Base-by-base conservation (phyloP, 495 filamentous ascomycete genomes). In the Xylaria curta region DNA sequence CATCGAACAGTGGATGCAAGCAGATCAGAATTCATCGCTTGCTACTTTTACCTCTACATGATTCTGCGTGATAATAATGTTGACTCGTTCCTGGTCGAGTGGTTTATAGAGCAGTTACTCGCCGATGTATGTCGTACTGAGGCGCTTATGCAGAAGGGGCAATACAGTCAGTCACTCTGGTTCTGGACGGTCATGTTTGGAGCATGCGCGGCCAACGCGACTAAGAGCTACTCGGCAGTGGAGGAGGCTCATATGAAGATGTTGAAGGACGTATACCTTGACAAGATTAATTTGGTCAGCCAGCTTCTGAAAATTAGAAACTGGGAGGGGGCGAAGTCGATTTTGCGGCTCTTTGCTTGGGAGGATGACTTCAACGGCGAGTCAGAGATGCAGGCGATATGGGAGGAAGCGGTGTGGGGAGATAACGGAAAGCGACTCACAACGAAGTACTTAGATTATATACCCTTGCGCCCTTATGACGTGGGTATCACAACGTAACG, bases 151-250 rank as follows among this genome's bases (percentile, higher is more conserved):
- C 73, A 76, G 36, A 68, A 71, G 40, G 76, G 76, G 28, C 68
- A 74, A 61, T 81, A 79, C 42, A 76, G 73, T 56, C 74, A 69
- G 59, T 73, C 75, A 62, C 73, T 77, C 59, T 81, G 79, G 77
- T 77, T 81, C 31, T 81, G 78, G 79, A 74, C 75, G 3, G 75
- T 77, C 36, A 74, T 79, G 74, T 79, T 81, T 53, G 77, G 77
- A 24, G 76, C 76, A 24, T 77, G 77, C 49, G 73, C 72, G 33
- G 76, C 76, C 42, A 72, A 73, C 68, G 56, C 77, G 28, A 75
- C 77, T 12, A 73, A 73, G 59, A 72, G 72, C 3, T 70, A 64
- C 66, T 76, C 72, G 66, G 71, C 69, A 26, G 66, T 71, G 53
- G 77, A 81, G 49, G 63, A 69, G 69, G 66, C 42, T 33, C 78